A percentile compares a stretch with the other conserved stretches of the same genome.
Evolutionary conservation across 805 yeast species (phyloP).

Genomic region (Pichia thaimueangensis): DNA sequence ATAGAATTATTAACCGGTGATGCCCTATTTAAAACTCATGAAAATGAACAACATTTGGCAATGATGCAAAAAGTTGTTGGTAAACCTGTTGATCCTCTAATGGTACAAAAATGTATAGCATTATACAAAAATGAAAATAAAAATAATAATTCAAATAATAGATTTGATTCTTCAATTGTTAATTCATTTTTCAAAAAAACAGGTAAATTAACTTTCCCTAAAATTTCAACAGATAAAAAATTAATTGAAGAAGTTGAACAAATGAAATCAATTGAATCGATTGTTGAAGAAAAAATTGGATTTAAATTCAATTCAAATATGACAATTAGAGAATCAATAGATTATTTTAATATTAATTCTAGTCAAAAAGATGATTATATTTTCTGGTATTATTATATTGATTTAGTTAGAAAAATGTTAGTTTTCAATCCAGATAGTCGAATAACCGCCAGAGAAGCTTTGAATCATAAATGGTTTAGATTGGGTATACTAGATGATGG

Average conservation of each 20-base stretch:
- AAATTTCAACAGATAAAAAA: constrained; percentile 29
- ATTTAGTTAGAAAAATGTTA: constrained; percentile 43
- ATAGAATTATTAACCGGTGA: constrained; percentile 92
- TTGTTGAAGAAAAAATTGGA: constrained; percentile 29
- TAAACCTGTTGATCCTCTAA: constrained; percentile 36
- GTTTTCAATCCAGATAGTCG: constrained; percentile 46
- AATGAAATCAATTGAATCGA: constrained; percentile 22
- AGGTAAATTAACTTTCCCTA: constrained; percentile 32
- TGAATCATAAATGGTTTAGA: constrained; percentile 70
- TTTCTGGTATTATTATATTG: constrained; percentile 76
- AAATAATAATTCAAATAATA: constrained; percentile 5
- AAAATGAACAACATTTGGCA: constrained; percentile 88
- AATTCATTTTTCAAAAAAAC: constrained; percentile 27
- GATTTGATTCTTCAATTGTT: constrained; percentile 21
- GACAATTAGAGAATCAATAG: constrained; percentile 22
- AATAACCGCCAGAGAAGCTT: constrained; percentile 48
- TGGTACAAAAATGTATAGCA: constrained; percentile 29
- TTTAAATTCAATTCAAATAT: constrained; percentile 20
- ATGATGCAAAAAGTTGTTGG: constrained; percentile 84
- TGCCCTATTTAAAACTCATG: constrained; percentile 91
- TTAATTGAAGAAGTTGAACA: constrained; percentile 33
- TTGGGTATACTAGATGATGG: constrained; percentile 56
- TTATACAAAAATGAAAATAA: constrained; percentile 15
- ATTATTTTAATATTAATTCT: constrained; percentile 18
- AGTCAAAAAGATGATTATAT: constrained; percentile 59